Percentiles rank a stretch among this genome's conserved stretches.
phyloP scores from a whole-genome alignment of 2,329 filamentous ascomycete species.

The Neopestalotiopsis clavispora region DNA sequence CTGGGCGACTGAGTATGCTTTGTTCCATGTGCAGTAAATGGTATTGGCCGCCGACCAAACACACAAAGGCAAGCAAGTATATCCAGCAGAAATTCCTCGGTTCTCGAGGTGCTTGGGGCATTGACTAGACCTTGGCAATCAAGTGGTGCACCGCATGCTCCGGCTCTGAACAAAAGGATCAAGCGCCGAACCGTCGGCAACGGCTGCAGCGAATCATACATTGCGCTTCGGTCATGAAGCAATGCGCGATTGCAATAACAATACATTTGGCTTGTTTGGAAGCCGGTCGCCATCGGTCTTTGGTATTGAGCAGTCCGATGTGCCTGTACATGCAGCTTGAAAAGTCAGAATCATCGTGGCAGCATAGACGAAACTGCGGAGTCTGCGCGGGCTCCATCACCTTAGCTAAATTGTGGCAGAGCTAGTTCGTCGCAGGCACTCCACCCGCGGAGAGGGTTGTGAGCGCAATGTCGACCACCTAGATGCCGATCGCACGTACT shows the following conservation, averaged over 20 bases:
- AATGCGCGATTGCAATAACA: conserved; percentile 6
- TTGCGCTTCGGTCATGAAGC: background rate
- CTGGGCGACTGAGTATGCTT: background rate
- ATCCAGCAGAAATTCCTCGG: background rate
- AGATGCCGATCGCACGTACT: conserved; percentile 16
- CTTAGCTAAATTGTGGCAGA: conserved; percentile 2
- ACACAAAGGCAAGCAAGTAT: background rate
- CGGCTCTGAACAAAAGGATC: background rate
- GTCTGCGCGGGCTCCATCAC: background rate
- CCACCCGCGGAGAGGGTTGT: conserved; percentile 6
- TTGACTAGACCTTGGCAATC: background rate
- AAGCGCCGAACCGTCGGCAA: background rate
- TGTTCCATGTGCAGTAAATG: background rate
- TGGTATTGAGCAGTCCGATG: background rate
- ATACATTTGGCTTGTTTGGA: background rate
- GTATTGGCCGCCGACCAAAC: background rate
- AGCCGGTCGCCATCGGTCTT: conserved; percentile 9
- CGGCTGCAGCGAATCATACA: background rate
- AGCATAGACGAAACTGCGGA: conserved; percentile 10
- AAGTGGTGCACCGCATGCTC: background rate
- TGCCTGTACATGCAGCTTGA: conserved; percentile 6
- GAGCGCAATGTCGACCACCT: background rate
- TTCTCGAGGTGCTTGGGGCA: background rate
- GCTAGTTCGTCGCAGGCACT: background rate
- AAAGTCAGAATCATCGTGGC: conserved; percentile 15